Conservation (phyloP, 208 protist genomes). For the Leishmania major region DNA sequence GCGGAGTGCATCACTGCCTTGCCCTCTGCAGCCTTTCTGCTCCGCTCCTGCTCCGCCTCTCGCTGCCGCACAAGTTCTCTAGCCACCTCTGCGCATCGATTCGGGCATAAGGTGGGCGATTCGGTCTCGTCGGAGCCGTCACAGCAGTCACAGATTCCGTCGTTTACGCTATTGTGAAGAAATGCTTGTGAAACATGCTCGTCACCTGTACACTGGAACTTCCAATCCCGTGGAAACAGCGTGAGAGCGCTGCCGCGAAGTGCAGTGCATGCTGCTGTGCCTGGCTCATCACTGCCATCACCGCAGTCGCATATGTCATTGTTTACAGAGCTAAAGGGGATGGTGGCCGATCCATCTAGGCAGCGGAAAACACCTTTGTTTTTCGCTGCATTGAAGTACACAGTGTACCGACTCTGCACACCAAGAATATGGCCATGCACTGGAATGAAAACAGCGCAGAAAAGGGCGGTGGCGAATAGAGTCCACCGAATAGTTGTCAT, state of each 20-base stretch:
- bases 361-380: constrained; percentile 37
- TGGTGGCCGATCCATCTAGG: constrained; percentile 40
- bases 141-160: constrained; percentile 95
- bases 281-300: constrained; percentile 96
- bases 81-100: constrained; percentile 61
- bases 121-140: constrained; percentile 92
- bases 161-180: constrained; percentile 77
- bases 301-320: constrained; percentile 96
- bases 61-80: constrained; percentile 29
- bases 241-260: constrained; percentile 11
- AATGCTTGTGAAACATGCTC: constrained; percentile 58
- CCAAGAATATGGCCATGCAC: constrained; percentile 15
- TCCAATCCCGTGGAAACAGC: constrained; percentile 19
- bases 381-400: constrained; percentile 34
- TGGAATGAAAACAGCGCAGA: neutral
- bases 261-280: constrained; percentile 69
- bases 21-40: constrained; percentile 12
- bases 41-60: constrained; percentile 32
- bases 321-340: constrained; percentile 86
- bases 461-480: neutral
- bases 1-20: constrained; percentile 39
- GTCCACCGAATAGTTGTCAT: neutral
- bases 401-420: constrained; percentile 25
- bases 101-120: constrained; percentile 44
- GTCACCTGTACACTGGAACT: constrained; percentile 88